Percentiles rank a stretch among this genome's conserved stretches.
Conservation (phyloP, 179 eudicot species). For the Nepenthes alata region DNA sequence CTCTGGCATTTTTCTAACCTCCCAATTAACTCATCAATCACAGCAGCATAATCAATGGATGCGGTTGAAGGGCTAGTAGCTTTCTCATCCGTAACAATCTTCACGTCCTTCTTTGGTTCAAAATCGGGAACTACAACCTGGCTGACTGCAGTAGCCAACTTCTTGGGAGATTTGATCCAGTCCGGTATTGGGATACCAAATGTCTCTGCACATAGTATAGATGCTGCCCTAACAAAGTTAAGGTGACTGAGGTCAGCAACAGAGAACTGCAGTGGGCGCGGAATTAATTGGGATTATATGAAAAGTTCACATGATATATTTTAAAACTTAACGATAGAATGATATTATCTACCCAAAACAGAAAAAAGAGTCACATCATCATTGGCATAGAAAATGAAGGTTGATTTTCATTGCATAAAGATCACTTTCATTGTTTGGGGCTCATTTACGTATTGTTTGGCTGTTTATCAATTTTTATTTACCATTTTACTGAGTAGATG, state of each 20-base stretch:
- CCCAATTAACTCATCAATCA: constrained; percentile 50
- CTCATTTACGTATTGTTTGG: too few species aligned
- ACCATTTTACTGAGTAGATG: too few species aligned
- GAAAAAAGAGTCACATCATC: too few species aligned
- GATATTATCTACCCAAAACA: too few species aligned
- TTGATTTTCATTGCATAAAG: too few species aligned
- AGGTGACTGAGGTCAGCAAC: constrained; percentile 51
- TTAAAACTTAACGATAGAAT: too few species aligned
- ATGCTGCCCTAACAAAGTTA: constrained; percentile 48
- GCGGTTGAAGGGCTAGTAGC: constrained; percentile 66
- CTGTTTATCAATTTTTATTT: too few species aligned
- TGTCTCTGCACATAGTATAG: constrained; percentile 70
- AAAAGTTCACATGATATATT: too few species aligned
- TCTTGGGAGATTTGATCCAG: constrained; percentile 50
- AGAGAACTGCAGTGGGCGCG: constrained; percentile 73
- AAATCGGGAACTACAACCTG: constrained; percentile 74
- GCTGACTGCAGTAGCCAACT: constrained; percentile 54
- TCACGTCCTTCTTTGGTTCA: constrained; percentile 59
- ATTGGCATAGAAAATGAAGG: too few species aligned
- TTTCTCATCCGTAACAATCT: constrained; percentile 84
- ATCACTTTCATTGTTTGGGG: too few species aligned
- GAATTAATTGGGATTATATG: constrained; percentile 10
- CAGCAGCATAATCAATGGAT: constrained; percentile 76
- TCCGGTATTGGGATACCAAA: constrained; percentile 85
- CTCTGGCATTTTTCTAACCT: constrained; percentile 41